phyloP scores from a whole-genome alignment of 176 grass and related monocot species.

The Ensete ventricosum region DNA sequence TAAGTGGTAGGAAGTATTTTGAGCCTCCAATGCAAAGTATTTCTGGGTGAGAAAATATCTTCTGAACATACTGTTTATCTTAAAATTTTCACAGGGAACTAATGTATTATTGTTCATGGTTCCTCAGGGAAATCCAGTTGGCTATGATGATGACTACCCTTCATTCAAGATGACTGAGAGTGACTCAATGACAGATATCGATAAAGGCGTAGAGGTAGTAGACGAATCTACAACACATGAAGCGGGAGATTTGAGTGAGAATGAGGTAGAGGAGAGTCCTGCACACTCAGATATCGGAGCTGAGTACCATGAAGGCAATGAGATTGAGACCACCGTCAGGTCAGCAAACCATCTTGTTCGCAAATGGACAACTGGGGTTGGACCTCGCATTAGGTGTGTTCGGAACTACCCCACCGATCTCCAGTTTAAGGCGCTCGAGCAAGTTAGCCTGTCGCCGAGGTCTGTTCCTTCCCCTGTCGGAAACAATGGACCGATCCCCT shows the following conservation, averaged over 20 bases:
- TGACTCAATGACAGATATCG: not conserved
- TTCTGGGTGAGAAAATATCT: no score
- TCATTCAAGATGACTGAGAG: conserved; percentile 14
- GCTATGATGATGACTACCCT: conserved; percentile 56
- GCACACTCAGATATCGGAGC: not conserved
- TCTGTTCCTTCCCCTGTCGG: conserved; percentile 24
- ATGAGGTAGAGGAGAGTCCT: conserved; percentile 15
- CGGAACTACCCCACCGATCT: conserved; percentile 82
- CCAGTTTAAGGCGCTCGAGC: conserved; percentile 86
- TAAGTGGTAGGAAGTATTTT: no score
- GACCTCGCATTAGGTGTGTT: conserved; percentile 74
- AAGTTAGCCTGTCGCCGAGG: conserved; percentile 87
- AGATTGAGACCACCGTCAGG: not conserved
- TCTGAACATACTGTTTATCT: no score
- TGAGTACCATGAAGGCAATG: not conserved
- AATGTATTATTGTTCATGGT: not conserved
- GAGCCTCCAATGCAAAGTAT: no score
- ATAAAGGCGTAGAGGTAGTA: not conserved
- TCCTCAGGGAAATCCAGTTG: conserved; percentile 46
- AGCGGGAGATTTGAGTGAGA: conserved; percentile 3
- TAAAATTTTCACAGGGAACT: no score
- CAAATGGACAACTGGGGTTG: conserved; percentile 73
- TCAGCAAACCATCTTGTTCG: conserved; percentile 29
- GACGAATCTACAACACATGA: not conserved
- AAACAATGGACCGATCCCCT: conserved; percentile 72